Evolutionary conservation across 1,284 basidiomycete species (phyloP).

Genomic region (Marasmius sp.): DNA sequence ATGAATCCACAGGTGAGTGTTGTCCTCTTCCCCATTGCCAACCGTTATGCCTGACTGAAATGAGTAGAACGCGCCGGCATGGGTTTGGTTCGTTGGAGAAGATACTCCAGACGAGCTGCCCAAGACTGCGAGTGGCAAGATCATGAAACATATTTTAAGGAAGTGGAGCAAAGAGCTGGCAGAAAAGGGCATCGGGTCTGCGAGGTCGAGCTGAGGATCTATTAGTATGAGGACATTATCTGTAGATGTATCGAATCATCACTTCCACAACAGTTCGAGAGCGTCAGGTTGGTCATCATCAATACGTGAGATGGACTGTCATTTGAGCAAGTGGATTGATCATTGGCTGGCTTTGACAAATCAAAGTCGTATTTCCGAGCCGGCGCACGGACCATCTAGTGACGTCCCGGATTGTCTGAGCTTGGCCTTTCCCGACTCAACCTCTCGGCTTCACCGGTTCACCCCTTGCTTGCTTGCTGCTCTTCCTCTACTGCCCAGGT

Average conservation of each 20-base stretch:
- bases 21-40: not conserved
- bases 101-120: slow-evolving; percentile 64
- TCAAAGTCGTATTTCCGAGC: not conserved
- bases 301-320: too few relatives aligned
- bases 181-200: slow-evolving; percentile 31
- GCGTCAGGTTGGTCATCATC: not conserved
- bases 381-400: not conserved
- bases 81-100: slow-evolving; percentile 82
- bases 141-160: slow-evolving; percentile 76
- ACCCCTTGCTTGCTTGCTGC: not conserved
- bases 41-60: not conserved
- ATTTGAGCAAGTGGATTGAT: not conserved
- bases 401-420: not conserved
- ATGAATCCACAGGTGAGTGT: slow-evolving; percentile 80
- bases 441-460: not conserved
- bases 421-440: not conserved
- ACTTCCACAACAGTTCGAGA: not conserved
- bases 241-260: not conserved
- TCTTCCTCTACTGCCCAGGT: not conserved
- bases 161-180: slow-evolving; percentile 54
- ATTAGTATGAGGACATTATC: not conserved
- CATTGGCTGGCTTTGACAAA: too few relatives aligned
- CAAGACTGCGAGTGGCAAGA: slow-evolving; percentile 87
- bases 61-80: slow-evolving; percentile 69
- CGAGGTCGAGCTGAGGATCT: not conserved